Evolutionary conservation across 345 rosid species (phyloP), one percentile per base, ranked within the genome.

Genomic region (Hibiscus trionum): DNA sequence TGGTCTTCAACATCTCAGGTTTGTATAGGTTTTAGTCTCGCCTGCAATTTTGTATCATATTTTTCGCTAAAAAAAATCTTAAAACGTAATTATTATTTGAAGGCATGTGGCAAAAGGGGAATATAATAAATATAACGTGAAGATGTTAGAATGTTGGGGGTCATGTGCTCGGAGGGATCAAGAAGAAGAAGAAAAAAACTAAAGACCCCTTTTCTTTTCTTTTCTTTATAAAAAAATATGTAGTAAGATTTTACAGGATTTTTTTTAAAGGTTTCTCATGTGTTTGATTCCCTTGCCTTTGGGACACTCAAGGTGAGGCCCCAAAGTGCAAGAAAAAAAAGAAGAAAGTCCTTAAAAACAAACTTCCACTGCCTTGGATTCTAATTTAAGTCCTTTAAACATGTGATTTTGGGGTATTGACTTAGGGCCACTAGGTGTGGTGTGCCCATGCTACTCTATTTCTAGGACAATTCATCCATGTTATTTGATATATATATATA

Each of bases 161-260:
- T 69, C 88, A 84, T 82, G 85, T 84, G 85, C 80, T 60, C 24
- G 27, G 42, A 76, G 73, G 55, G 75, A 73, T 67, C 58, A 61
- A 19, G 63, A 55, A 17, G 11, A 11, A 14, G 3, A 14, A 49
- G 12, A 14, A 49, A 4, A 57, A 70, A 10, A 50, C 21, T 12
- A 14, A 60, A 12, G 17, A 26, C 71, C 74, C 15, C 12, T 83
- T 73, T 16, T 3, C 1, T n/a, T 8, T 10, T n/a, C 7, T 37
- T n/a, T 8, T 10, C 9, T 37, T 37, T 6, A 0, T 0, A 12
- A 75, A 63, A 72, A 52, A 70, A 39, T 42, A 42, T 73, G 72
- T 68, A 76, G 70, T 6, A 63, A 61, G 44, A 14, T 19, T 75
- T 69, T 75, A 31, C 50, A 72, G 58, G 68, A 29, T 52, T 17